Base-by-base conservation (phyloP, 768 basidiomycete species). In the Mycena venus region DNA sequence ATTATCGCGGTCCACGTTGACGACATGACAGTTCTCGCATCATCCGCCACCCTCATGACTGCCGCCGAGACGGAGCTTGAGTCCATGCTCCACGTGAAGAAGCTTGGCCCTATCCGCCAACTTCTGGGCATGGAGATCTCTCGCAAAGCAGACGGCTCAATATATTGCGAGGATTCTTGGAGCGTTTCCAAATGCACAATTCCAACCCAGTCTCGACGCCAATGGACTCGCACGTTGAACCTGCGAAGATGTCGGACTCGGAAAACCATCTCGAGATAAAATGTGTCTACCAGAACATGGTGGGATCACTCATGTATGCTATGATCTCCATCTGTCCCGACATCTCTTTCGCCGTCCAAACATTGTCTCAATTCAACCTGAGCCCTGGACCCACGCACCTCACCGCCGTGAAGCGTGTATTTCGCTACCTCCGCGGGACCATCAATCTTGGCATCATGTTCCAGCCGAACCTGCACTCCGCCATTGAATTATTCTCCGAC, bases 241-340 rank as follows among this genome's bases (percentile, higher is more conserved):
- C 80, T 8, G 53, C 62, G 1, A 56, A 67, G 25, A 19, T 51
- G 9, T 38, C 66, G 21, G 72, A 64, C 34, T 53, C 58, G 36
- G 44, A 42, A 32, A 21, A 5, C 8, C 71, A 75, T n/a, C 27
- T 47, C 55, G 62, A 27, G 29, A 63, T 55, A 62, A 79, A 78
- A 72, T 62, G 40, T 1, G 66, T 78, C 29, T 82, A 79, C 69
- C 66, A 69, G 23, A 49, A 73, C 31, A 79, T 77, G 65, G 77
- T 84, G 31, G 83, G 77, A 42, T 72, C 68, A 31, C 80, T 47
- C 44, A 47, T 47, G 44, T 47, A 83, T 65, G 69, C 79, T 4
- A 78, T 83, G 4, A 62, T 79, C 6, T 69, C 75, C 10, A 82
- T 80, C 0, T 81, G 82, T 12, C 85, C 84, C 8, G 82, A 85